Evolutionary conservation across 2,329 filamentous ascomycete species (phyloP).

Genomic region (Ploettnerulaceae sp.): DNA sequence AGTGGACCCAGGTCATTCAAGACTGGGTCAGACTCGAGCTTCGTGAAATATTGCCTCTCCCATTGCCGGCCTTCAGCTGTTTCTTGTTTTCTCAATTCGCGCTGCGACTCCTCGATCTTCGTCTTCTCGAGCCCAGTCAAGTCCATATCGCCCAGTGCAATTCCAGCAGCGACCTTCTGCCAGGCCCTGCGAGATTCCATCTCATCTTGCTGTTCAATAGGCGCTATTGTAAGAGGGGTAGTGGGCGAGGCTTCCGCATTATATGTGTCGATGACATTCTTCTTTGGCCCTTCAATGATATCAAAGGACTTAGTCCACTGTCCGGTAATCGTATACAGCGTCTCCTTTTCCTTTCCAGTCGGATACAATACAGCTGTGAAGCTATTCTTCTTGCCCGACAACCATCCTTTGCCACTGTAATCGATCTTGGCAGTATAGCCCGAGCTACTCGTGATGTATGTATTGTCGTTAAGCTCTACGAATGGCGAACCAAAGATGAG

Average conservation of each 20-base stretch:
- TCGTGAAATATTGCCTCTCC: slow-evolving; percentile 78
- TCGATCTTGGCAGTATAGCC: slow-evolving; percentile 88
- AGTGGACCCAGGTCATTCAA: slow-evolving; percentile 41
- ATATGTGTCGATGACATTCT: slow-evolving; percentile 53
- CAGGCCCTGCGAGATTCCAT: slow-evolving; percentile 86
- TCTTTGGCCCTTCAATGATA: slow-evolving; percentile 66
- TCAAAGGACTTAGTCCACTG: slow-evolving; percentile 85
- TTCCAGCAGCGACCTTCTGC: slow-evolving; percentile 77
- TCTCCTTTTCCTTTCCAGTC: slow-evolving; percentile 65
- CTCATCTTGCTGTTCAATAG: slow-evolving; percentile 74
- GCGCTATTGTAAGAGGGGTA: slow-evolving; percentile 65
- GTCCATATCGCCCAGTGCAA: slow-evolving; percentile 80
- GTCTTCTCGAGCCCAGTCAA: slow-evolving; percentile 71
- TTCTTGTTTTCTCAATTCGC: slow-evolving; percentile 69
- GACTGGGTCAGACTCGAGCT: slow-evolving; percentile 41
- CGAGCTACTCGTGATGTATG: slow-evolving; percentile 79
- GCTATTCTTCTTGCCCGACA: slow-evolving; percentile 92
- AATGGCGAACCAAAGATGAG: slow-evolving; percentile 83
- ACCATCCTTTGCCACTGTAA: slow-evolving; percentile 90
- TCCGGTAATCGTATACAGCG: slow-evolving; percentile 76
- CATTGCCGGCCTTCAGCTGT: slow-evolving; percentile 69
- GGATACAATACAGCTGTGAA: slow-evolving; percentile 72
- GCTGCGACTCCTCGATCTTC: slow-evolving; percentile 86
- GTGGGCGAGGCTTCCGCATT: slow-evolving; percentile 52
- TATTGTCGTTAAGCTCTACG: slow-evolving; percentile 81